Evolutionary conservation across 176 grass and related monocot genomes (phyloP), one percentile per base, ranked within the genome.

Genomic region (Oryza glaberrima): DNA sequence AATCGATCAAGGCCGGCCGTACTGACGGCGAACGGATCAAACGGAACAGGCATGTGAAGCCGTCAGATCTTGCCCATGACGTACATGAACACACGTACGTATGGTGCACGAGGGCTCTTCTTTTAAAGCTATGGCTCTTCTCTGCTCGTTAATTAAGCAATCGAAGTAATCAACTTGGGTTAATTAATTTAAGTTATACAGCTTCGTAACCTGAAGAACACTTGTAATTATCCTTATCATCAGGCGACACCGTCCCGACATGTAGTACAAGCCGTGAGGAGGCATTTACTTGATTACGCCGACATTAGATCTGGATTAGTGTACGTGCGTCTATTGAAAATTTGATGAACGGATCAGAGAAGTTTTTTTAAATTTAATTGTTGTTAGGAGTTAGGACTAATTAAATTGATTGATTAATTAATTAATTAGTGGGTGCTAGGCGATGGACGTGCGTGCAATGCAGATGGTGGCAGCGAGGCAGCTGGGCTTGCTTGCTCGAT

Each of bases 221-320:
- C 32, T 77, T 64, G 78, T 52, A 46, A 46, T 20, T 47, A 71
- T 22, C 67, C n/a, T 56, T 35, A 44, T 0, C 67, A 0, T 12
- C 22, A 7, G 78, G 78, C 67, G 84, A 90, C 88, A 90, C 25
- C 25, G 45, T 3, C 47, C 74, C 84, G 84, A 86, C 79, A 86
- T n/a, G 20, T 10, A 40, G 36, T 9, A 47, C 25, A 12, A 4
- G 73, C 36, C n/a, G 3, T 9, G 61, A 0, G 20, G 13, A 9
- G 11, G 11, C 43, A 25, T 25, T 25, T 25, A 25, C 25, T 85
- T 70, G 40, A 32, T 73, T 7, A n/a, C 5, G 47, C 88, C 83
- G 68, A 78, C 88, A 83, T 2, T 25, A 52, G 88, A 90, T 90
- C 79, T 69, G 61, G 67, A 74, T 79, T 3, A 25, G 74, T 69